These are phyloP conservation scores for Tilletia horrida DNA, from an alignment of 1,284 basidiomycete species.

Conservation along the genomic window DNA sequence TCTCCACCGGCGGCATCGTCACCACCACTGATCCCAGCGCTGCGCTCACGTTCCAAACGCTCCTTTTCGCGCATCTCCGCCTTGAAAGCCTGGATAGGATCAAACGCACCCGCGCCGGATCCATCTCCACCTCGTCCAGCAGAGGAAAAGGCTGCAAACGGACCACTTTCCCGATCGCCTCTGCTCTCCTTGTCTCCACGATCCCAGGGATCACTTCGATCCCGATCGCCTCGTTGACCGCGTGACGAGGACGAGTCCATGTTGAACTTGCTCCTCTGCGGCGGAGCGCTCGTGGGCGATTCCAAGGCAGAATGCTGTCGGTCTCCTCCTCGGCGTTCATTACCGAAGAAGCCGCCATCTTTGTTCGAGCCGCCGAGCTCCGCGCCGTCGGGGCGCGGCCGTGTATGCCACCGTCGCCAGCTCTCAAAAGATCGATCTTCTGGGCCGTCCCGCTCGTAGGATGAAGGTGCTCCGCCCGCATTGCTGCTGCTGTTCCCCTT, in stretches of 20 bases:
- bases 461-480: too few relatives aligned
- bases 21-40: neutral
- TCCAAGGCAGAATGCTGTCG: neutral
- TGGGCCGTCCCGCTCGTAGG: neutral
- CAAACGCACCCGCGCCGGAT: slow-evolving; percentile 56
- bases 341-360: too few relatives aligned
- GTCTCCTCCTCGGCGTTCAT: neutral
- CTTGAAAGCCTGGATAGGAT: slow-evolving; percentile 86
- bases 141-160: slow-evolving; percentile 5
- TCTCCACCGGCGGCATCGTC: too few relatives aligned
- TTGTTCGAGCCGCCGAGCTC: neutral
- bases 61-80: slow-evolving; percentile 79
- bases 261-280: slow-evolving; percentile 10
- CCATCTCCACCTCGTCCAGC: neutral
- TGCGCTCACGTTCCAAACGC: slow-evolving; percentile 58
- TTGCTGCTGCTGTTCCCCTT: too few relatives aligned
- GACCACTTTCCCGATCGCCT: neutral
- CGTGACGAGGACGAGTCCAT: neutral
- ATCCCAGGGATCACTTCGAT: too few relatives aligned
- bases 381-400: neutral
- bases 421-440: slow-evolving; percentile 9
- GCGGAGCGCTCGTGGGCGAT: neutral
- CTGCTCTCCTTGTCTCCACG: too few relatives aligned
- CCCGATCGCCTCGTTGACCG: too few relatives aligned
- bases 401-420: slow-evolving; percentile 11